Percentiles rank a stretch among this genome's conserved stretches.
Evolutionary conservation across 2,329 filamentous ascomycete species (phyloP).

Genomic region (Hymenoscyphus salicellus): DNA sequence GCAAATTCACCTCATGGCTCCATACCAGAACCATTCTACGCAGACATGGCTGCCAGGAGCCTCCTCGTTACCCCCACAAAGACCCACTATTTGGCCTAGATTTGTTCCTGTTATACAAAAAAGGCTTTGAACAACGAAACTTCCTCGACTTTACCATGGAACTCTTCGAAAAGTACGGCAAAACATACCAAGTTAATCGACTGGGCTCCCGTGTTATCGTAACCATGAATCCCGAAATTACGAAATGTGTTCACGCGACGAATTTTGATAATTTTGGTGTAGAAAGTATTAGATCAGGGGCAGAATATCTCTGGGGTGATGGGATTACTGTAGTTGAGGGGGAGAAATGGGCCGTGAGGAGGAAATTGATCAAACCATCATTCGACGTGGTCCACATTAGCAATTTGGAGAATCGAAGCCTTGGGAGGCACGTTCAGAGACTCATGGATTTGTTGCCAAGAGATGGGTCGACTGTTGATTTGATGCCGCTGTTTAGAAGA

Average conservation of each 20-base stretch:
- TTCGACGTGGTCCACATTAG: neutral
- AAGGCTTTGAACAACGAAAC: neutral
- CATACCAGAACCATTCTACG: neutral
- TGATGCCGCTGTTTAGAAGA: neutral
- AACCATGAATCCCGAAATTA: neutral
- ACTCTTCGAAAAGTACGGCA: neutral
- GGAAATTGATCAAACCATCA: neutral
- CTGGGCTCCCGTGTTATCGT: neutral
- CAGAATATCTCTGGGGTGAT: neutral
- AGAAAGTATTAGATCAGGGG: neutral
- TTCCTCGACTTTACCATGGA: neutral
- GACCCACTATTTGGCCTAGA: neutral
- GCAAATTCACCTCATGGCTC: neutral
- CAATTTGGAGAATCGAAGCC: neutral
- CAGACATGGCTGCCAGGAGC: neutral
- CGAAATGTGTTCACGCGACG: neutral
- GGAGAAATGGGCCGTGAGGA: neutral
- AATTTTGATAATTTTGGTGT: conserved; percentile 3
- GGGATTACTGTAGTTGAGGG: neutral
- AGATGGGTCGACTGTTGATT: neutral
- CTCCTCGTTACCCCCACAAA: neutral
- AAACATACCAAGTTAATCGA: neutral
- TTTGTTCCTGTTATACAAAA: neutral
- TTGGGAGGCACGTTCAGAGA: neutral
- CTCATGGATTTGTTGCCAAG: neutral